These are phyloP conservation scores for Chlamydomonas asymmetrica DNA, from an alignment of 139 green algal genomes.

Conservation along the genomic window DNA sequence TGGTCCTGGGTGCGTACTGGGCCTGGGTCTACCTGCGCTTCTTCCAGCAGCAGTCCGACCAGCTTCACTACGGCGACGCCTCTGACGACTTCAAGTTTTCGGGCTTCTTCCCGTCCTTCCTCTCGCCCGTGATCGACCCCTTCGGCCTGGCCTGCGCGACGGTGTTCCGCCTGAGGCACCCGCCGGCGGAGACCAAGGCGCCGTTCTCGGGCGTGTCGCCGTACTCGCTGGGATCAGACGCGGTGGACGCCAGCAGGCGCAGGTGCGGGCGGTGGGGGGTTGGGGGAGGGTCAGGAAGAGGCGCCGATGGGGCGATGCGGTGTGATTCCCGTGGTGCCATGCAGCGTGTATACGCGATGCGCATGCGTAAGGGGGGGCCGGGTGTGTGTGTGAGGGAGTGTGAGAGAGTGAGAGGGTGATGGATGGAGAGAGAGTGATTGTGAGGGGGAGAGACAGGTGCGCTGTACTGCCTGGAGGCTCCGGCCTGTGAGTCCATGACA, in stretches of 20 bases:
- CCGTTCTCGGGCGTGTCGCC: slow-evolving; percentile 23
- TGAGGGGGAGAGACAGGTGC: too few relatives aligned
- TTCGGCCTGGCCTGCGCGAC: slow-evolving; percentile 40
- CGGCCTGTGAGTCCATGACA: too few relatives aligned
- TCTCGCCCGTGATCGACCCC: slow-evolving; percentile 47
- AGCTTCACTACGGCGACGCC: slow-evolving; percentile 11
- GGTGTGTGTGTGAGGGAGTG: neutral
- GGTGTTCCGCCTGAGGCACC: slow-evolving; percentile 45
- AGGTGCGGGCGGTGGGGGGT: slow-evolving; percentile 52
- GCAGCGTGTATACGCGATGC: neutral
- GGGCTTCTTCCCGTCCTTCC: slow-evolving; percentile 76
- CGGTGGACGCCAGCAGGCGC: slow-evolving; percentile 64
- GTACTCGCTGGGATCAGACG: slow-evolving; percentile 58
- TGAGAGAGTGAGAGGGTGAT: neutral
- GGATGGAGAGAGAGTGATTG: neutral
- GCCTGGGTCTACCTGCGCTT: slow-evolving; percentile 93
- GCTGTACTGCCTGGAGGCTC: too few relatives aligned
- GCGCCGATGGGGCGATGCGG: neutral
- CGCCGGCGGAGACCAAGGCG: slow-evolving; percentile 13
- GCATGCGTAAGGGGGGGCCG: neutral
- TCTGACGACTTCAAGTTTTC: slow-evolving; percentile 86
- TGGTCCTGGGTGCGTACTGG: slow-evolving; percentile 73
- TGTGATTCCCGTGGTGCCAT: neutral
- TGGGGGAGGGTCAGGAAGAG: neutral
- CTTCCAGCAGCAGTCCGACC: slow-evolving; percentile 77